phyloP scores from a whole-genome alignment of 2,329 filamentous ascomycete genomes.

The Phialophora chinensis region DNA sequence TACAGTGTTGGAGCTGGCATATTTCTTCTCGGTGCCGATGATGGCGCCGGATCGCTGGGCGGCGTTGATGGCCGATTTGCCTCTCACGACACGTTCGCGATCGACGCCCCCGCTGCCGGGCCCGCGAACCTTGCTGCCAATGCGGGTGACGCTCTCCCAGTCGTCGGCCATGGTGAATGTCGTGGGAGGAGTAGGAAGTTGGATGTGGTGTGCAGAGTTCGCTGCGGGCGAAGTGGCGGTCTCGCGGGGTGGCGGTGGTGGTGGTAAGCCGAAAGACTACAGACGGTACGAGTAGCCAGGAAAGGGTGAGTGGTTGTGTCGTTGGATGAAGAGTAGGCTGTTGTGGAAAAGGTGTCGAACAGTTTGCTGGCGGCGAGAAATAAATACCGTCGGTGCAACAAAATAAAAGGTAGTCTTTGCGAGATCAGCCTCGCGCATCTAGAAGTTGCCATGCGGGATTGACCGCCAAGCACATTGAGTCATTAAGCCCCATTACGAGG shows the following conservation, averaged over 20 bases:
- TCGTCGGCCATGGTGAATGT: conserved; percentile 52
- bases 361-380: too few relatives aligned
- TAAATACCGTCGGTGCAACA: neutral
- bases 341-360: neutral
- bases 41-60: conserved; percentile 80
- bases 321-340: neutral
- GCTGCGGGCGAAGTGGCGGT: conserved; percentile 7
- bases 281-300: neutral
- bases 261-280: neutral
- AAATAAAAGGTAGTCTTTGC: neutral
- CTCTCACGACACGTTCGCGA: conserved; percentile 87
- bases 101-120: conserved; percentile 62
- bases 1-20: conserved; percentile 77
- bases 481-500: conserved; percentile 13
- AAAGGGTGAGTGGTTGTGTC: neutral
- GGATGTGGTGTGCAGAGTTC: neutral
- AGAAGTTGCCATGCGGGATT: conserved; percentile 34
- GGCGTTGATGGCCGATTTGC: conserved; percentile 84
- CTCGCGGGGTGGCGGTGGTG: neutral
- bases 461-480: conserved; percentile 29
- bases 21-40: conserved; percentile 92
- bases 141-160: conserved; percentile 90
- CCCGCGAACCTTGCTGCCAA: conserved; percentile 81
- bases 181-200: neutral
- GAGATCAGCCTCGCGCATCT: conserved; percentile 21